Percentiles rank a stretch among this genome's conserved stretches.
phyloP scores from a whole-genome alignment of 129 eudicot species.

The Tagetes patula region DNA sequence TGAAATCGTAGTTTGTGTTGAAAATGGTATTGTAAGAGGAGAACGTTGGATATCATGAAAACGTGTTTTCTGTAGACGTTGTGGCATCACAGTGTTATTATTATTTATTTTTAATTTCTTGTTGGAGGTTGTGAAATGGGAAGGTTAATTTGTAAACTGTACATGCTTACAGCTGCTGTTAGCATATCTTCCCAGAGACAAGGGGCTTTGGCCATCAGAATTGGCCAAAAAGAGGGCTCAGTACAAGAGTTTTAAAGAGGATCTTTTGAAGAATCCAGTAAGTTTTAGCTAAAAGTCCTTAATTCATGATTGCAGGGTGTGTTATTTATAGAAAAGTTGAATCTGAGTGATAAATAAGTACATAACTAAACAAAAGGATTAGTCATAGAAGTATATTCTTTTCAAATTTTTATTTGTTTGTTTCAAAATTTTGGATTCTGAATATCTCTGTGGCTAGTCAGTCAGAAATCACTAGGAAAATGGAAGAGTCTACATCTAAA shows the following conservation, averaged over 20 bases:
- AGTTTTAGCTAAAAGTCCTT: slow-evolving; percentile 34
- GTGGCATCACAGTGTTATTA: background rate
- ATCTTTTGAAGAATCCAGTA: slow-evolving; percentile 91
- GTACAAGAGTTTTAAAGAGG: slow-evolving; percentile 84
- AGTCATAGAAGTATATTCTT: slow-evolving; percentile 14
- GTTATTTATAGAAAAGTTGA: slow-evolving; percentile 5
- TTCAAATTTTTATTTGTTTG: slow-evolving; percentile 15
- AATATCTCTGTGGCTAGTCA: slow-evolving; percentile 77
- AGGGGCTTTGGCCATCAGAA: slow-evolving; percentile 82
- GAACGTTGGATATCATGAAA: slow-evolving; percentile 7
- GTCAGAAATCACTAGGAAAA: slow-evolving; percentile 87
- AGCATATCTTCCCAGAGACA: slow-evolving; percentile 81
- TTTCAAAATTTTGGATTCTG: slow-evolving; percentile 39
- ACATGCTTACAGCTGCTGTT: slow-evolving; percentile 64
- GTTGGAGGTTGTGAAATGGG: slow-evolving; percentile 2
- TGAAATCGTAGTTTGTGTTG: background rate
- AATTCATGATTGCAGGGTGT: slow-evolving; percentile 10
- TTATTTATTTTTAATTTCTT: background rate
- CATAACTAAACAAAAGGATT: slow-evolving; percentile 2
- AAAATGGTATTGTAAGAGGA: background rate
- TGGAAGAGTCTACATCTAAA: slow-evolving; percentile 59
- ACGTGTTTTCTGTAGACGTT: background rate
- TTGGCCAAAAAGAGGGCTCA: slow-evolving; percentile 89
- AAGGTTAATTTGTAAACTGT: slow-evolving; percentile 6
- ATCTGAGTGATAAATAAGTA: slow-evolving; percentile 1